Conservation (phyloP, 805 yeast species). For the Candida chilensis region DNA sequence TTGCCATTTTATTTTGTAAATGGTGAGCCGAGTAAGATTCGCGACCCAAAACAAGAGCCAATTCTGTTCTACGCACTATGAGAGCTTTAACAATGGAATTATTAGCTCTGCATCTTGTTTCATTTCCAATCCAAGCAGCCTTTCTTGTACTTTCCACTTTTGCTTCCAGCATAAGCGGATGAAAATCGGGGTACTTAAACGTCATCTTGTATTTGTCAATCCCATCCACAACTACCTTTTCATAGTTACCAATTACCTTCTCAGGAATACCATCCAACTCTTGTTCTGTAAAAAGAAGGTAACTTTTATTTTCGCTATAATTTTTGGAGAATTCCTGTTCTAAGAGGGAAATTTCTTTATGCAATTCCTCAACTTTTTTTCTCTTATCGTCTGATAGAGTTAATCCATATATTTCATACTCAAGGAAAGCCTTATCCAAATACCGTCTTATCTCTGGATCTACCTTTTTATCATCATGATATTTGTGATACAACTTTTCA, state of each 20-base stretch:
- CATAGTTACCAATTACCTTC: slow-evolving; percentile 50
- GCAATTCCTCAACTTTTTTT: slow-evolving; percentile 45
- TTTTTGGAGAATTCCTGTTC: slow-evolving; percentile 53
- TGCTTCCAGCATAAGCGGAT: slow-evolving; percentile 74
- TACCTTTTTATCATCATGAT: slow-evolving; percentile 16
- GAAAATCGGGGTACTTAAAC: slow-evolving; percentile 71
- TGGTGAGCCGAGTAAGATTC: slow-evolving; percentile 59
- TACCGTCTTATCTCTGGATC: slow-evolving; percentile 49
- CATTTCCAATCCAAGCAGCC: slow-evolving; percentile 56
- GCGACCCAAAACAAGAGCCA: slow-evolving; percentile 61
- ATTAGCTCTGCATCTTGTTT: slow-evolving; percentile 58
- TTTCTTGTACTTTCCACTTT: slow-evolving; percentile 55
- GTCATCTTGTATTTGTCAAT: slow-evolving; percentile 51
- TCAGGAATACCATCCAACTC: slow-evolving; percentile 71
- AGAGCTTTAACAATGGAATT: slow-evolving; percentile 52
- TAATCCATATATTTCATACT: slow-evolving; percentile 62
- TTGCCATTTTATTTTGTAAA: slow-evolving; percentile 77
- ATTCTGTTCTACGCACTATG: slow-evolving; percentile 48
- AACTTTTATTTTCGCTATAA: slow-evolving; percentile 63
- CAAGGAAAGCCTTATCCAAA: slow-evolving; percentile 45
- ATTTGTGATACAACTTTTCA: slow-evolving; percentile 37
- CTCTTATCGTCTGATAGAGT: slow-evolving; percentile 48
- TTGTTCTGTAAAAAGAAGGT: slow-evolving; percentile 46
- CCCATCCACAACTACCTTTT: slow-evolving; percentile 29
- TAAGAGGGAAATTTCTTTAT: slow-evolving; percentile 50